Conservation (phyloP, 2,329 filamentous ascomycete species). For the Aschersonia sp. region DNA sequence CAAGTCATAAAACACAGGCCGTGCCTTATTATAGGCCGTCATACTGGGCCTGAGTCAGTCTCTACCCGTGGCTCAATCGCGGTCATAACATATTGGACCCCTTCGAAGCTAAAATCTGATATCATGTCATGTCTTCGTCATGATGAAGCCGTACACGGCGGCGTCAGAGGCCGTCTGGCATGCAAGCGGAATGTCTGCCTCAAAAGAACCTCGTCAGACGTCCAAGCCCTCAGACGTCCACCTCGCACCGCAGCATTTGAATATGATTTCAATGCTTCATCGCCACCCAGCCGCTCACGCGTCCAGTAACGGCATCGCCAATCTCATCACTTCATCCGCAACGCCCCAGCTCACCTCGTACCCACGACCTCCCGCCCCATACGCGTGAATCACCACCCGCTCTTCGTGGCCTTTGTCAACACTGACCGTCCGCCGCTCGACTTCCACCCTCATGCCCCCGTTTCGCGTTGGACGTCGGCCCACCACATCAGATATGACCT, state of each 20-base stretch:
- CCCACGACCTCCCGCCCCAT: slow-evolving; percentile 43
- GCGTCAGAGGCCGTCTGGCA: too few relatives aligned
- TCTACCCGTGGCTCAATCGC: too few relatives aligned
- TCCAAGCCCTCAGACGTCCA: neutral
- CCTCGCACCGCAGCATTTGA: neutral
- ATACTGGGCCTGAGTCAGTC: too few relatives aligned
- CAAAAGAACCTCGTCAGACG: too few relatives aligned
- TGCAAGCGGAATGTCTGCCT: too few relatives aligned
- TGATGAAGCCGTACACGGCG: too few relatives aligned
- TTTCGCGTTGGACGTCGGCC: slow-evolving; percentile 27
- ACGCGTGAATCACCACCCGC: slow-evolving; percentile 30
- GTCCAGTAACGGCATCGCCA: slow-evolving; percentile 3
- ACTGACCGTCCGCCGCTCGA: slow-evolving; percentile 18
- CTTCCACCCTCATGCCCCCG: slow-evolving; percentile 37
- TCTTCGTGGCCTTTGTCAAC: neutral
- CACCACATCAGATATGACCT: slow-evolving; percentile 26
- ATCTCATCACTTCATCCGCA: slow-evolving; percentile 28
- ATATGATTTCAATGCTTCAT: neutral
- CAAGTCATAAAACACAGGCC: too few relatives aligned
- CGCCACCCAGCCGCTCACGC: neutral
- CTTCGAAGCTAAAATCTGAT: too few relatives aligned
- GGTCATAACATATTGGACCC: too few relatives aligned
- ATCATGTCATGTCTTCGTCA: too few relatives aligned
- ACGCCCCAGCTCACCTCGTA: slow-evolving; percentile 46
- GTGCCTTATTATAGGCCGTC: too few relatives aligned